Evolutionary conservation across 176 grass and related monocot genomes (phyloP).

Genomic region (Miscanthus lutarioriparius): DNA sequence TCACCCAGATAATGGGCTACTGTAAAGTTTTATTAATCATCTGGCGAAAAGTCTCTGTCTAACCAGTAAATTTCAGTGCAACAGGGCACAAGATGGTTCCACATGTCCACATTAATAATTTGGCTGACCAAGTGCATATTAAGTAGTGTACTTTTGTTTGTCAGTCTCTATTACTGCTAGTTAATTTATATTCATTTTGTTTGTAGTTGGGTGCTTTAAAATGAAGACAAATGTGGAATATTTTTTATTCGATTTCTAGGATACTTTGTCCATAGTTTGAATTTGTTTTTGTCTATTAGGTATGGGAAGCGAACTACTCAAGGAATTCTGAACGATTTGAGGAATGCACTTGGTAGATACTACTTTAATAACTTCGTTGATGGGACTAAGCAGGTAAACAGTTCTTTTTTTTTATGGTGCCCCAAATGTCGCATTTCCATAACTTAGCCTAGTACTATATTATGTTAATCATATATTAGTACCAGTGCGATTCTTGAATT

Average conservation of each 20-base stretch:
- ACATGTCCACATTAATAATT: slow-evolving; percentile 7
- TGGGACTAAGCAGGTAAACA: slow-evolving; percentile 86
- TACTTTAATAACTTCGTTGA: slow-evolving; percentile 96
- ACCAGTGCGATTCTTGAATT: not conserved
- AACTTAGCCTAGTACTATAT: not conserved
- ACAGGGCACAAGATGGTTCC: slow-evolving; percentile 11
- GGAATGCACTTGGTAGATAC: slow-evolving; percentile 84
- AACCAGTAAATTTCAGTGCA: not conserved
- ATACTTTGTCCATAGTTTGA: not conserved
- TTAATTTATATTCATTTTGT: slow-evolving; percentile 13
- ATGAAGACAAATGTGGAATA: slow-evolving; percentile 11
- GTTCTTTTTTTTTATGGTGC: slow-evolving; percentile 27
- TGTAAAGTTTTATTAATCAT: slow-evolving; percentile 9
- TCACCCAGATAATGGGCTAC: not conserved
- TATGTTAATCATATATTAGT: slow-evolving; percentile 16
- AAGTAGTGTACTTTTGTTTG: not conserved
- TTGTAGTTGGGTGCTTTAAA: slow-evolving; percentile 7
- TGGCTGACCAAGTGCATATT: not conserved
- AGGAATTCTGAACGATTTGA: slow-evolving; percentile 83
- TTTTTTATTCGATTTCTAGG: not conserved
- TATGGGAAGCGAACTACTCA: slow-evolving; percentile 74
- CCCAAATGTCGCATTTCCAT: not conserved
- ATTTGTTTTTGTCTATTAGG: slow-evolving; percentile 43
- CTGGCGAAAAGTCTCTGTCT: slow-evolving; percentile 7
- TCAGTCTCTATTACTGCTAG: not conserved